Percentiles rank a stretch among this genome's conserved stretches.
Evolutionary conservation across 768 basidiomycete species (phyloP).

Genomic region (Termitomyces sp.): DNA sequence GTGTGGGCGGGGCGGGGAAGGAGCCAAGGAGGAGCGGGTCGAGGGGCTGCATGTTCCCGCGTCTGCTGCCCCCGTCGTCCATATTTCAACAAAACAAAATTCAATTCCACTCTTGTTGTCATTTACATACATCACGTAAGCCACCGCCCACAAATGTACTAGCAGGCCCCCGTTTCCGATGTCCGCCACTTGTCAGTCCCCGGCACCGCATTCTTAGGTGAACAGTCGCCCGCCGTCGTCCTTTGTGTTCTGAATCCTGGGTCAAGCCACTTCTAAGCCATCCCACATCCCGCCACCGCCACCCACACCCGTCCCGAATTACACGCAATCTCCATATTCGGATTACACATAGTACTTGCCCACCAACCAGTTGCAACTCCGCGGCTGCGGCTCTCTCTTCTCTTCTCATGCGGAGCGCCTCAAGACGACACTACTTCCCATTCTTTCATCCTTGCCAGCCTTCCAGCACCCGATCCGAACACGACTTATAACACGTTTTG

Average conservation of each 20-base stretch:
- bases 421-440: not conserved
- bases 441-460: too few species aligned
- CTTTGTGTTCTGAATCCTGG: too few species aligned
- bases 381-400: not conserved
- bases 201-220: not conserved
- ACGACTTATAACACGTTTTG: too few species aligned
- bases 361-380: too few species aligned
- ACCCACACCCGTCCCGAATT: too few species aligned
- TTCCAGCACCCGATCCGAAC: too few species aligned
- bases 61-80: not conserved
- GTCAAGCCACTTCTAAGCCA: too few species aligned
- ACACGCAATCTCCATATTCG: too few species aligned
- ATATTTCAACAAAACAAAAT: not conserved
- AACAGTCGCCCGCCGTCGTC: too few species aligned
- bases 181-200: not conserved
- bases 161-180: not conserved
- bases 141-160: not conserved
- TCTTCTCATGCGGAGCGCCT: not conserved
- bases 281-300: too few species aligned
- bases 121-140: not conserved
- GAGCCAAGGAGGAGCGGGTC: slow-evolving; percentile 30
- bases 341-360: too few species aligned
- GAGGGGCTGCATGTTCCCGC: slow-evolving; percentile 1
- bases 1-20: slow-evolving; percentile 40
- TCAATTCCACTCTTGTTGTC: not conserved